phyloP scores from a whole-genome alignment of 2,329 filamentous ascomycete genomes.

The Myriangium duriaei region DNA sequence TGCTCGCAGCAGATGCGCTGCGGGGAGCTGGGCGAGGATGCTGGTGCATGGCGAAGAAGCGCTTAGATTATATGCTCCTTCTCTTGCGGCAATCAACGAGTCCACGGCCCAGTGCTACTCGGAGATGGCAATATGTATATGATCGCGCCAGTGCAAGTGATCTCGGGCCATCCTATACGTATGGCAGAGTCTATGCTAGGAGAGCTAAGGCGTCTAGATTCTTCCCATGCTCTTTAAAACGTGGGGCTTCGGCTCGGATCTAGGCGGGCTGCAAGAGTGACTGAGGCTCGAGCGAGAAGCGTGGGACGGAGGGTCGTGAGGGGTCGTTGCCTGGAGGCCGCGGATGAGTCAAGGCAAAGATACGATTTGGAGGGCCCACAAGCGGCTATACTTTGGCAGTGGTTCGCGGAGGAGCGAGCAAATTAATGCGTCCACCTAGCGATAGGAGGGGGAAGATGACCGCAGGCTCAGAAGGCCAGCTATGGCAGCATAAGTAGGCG shows the following conservation, averaged over 20 bases:
- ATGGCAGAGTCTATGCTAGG: not conserved
- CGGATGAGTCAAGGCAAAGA: not conserved
- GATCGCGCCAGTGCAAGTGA: constrained; percentile 8
- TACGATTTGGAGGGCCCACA: not conserved
- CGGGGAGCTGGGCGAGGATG: constrained; percentile 65
- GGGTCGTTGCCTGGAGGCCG: not conserved
- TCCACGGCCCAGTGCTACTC: constrained; percentile 1
- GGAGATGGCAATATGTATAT: constrained; percentile 3
- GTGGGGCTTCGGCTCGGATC: not conserved
- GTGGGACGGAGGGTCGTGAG: not conserved
- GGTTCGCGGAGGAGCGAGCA: not conserved
- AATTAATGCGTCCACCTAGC: not conserved
- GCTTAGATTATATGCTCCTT: too few relatives aligned
- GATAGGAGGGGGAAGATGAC: too few relatives aligned
- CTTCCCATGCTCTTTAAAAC: not conserved
- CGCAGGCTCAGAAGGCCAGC: too few relatives aligned
- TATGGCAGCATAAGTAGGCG: too few relatives aligned
- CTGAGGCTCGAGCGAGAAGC: not conserved
- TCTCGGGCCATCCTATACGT: constrained; percentile 5
- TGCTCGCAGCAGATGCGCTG: constrained; percentile 59
- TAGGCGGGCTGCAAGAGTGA: not conserved
- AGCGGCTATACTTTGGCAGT: not conserved
- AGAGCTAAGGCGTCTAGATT: not conserved
- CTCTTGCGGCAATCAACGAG: not conserved
- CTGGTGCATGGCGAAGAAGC: constrained; percentile 70